Evolutionary conservation across 345 rosid species (phyloP), one percentile per base, ranked within the genome.

Genomic region (Gossypium longicalyx): DNA sequence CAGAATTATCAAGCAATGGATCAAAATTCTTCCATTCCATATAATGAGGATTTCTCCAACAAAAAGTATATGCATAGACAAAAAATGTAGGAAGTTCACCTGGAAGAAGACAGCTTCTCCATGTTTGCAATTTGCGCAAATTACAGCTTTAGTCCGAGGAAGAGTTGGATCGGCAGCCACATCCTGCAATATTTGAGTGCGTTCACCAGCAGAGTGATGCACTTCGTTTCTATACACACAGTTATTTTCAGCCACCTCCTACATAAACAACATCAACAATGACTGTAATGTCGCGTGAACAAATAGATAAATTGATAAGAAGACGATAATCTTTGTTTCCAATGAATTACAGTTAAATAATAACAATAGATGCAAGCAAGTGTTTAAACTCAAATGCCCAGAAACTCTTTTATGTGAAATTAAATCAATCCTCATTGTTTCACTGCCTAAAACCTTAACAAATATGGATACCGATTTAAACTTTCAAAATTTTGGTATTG

Each of bases 121-220:
- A 74, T 89, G 91, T 25, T 74, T 67, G 71, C 93, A 89, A 57
- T 67, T 66, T 2, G 79, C 51, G 48, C 93, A 91, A 25, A 71
- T 74, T 57, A 88, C 97, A 56, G 77, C 71, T 81, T 89, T 91
- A 71, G 93, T 91, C 6, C 93, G 88, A 29, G 97, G 93, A 75
- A 91, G 93, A 59, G 97, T 89, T 15, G 93, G 97, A 81, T 91
- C 97, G 4, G 92, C 86, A 64, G 92, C 92, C 27, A 89, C 93
- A 71, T 88, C 91, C 47, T 87, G 85, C 77, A 89, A 73, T 62
- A 87, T 84, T 76, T 89, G 92, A 49, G 97, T 88, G 38, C 84
- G 83, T 77, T 89, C 97, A 5, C 89, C 85, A 2, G 77, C 91
- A 74, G 91, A 82, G 79, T 89, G 97, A 76, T 83, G 87, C 19